Base-by-base conservation (phyloP, 2,329 filamentous ascomycete species). In the Botryotinia convoluta region DNA sequence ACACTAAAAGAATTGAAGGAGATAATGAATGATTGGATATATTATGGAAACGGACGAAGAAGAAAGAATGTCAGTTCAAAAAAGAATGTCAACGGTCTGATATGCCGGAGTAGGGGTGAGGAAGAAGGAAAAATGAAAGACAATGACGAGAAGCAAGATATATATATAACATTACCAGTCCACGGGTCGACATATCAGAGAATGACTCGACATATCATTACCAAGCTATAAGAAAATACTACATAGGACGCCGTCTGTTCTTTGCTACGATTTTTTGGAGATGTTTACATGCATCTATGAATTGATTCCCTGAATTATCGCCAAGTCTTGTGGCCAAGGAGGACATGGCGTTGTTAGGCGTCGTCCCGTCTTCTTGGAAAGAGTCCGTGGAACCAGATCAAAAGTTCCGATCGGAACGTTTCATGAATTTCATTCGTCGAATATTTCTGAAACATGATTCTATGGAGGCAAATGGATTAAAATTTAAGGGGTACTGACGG, bases 1-100 rank as follows among this genome's bases (percentile, higher is more conserved):
- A 67, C 45, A 51, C 22, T 32, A 32, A 63, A 63, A n/a, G 16
- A 51, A 39, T 62, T 29, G 42, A 48, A 42, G 22, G 9, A 12
- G 42, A 42, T n/a, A 18, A 63, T 37, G 22, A 71, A 63, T 32
- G 20, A 48, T 26, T 48, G 39, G 20, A 32, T 48, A 70, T 45
- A 61, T 32, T 22, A 44, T 44, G 39, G 4, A 70, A 32, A 44
- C 12, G 5, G 4, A 20, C 32, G 22, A 12, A 44, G 60, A 62
- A 37, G 29, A 70, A 63, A 48, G 20, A 70, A 29, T 44, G 26
- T 4, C 51, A 5, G 22, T 37, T 35, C 20, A 29, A 32, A 60
- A 60, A 69, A 44, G 67, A 69, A 39, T 26, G 65, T 57, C 37
- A 69, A 29, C n/a, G n/a, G 48, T 44, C 35, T 69, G n/a, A 69